These are phyloP conservation scores for Penicillium longicatenatum DNA, from an alignment of 495 filamentous ascomycete species.

Conservation along the genomic window DNA sequence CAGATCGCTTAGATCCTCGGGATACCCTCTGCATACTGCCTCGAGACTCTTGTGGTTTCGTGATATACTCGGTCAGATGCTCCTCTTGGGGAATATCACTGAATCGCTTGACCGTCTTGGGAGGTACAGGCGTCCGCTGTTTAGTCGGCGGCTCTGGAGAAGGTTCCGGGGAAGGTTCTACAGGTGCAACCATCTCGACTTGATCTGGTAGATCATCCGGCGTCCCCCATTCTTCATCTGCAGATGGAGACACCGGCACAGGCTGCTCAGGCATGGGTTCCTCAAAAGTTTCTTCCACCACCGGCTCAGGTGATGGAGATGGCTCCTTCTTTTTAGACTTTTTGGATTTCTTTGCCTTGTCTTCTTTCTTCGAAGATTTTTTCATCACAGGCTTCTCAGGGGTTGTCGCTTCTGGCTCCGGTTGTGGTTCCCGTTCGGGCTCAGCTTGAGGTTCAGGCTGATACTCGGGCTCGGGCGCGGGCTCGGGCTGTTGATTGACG, in stretches of 20 bases:
- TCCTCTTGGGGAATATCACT: constrained; percentile 48
- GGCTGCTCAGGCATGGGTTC: background rate
- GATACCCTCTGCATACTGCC: constrained; percentile 11
- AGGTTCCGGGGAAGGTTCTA: constrained; percentile 24
- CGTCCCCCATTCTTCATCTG: constrained; percentile 24
- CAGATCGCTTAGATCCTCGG: constrained; percentile 19
- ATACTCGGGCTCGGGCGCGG: background rate
- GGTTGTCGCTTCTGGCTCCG: constrained; percentile 26
- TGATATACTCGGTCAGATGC: constrained; percentile 37
- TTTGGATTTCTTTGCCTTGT: constrained; percentile 52
- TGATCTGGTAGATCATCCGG: constrained; percentile 29
- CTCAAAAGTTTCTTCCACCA: constrained; percentile 29
- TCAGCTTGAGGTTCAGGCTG: constrained; percentile 5
- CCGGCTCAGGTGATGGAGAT: constrained; percentile 8
- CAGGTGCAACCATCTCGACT: constrained; percentile 26
- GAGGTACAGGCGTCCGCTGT: constrained; percentile 38
- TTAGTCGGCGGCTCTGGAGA: constrained; percentile 16
- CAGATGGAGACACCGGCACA: constrained; percentile 16
- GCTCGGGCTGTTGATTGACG: constrained; percentile 19
- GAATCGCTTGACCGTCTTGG: constrained; percentile 46
- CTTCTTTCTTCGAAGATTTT: constrained; percentile 40
- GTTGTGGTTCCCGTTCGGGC: constrained; percentile 8
- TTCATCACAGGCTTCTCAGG: constrained; percentile 30
- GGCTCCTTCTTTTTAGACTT: constrained; percentile 41
- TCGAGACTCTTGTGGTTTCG: constrained; percentile 25